phyloP scores from a whole-genome alignment of 352 stramenopile genomes.

The Elongisporangium anandrum region DNA sequence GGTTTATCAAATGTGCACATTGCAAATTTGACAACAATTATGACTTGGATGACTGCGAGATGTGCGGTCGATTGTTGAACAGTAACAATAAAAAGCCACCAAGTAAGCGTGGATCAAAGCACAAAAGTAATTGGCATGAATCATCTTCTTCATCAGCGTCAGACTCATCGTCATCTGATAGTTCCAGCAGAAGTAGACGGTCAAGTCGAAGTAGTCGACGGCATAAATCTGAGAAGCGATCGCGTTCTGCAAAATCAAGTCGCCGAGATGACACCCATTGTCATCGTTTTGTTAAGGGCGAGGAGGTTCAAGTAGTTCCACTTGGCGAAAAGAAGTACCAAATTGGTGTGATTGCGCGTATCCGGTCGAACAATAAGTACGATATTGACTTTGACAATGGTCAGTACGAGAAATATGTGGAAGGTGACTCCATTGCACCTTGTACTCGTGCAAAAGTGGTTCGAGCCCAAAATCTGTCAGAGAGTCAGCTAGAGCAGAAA shows the following conservation, averaged over 20 bases:
- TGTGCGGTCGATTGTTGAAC: conserved; percentile 46
- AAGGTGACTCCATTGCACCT: conserved; percentile 35
- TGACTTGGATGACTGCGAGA: conserved; percentile 62
- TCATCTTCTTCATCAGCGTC: conserved; percentile 25
- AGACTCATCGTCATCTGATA: conserved; percentile 14
- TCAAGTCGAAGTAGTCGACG: conserved; percentile 23
- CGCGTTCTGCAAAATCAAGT: conserved; percentile 14
- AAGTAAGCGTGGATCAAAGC: conserved; percentile 6
- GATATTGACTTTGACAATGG: conserved; percentile 69
- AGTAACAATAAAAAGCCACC: conserved; percentile 24
- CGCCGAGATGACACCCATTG: conserved; percentile 19
- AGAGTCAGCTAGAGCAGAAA: conserved; percentile 6
- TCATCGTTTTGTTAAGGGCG: conserved; percentile 38
- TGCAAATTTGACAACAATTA: conserved; percentile 81
- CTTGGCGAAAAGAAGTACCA: conserved; percentile 39
- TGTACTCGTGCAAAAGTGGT: conserved; percentile 35
- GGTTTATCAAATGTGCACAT: conserved; percentile 52
- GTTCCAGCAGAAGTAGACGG: conserved; percentile 13
- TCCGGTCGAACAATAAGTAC: conserved; percentile 49
- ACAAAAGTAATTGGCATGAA: conserved; percentile 29
- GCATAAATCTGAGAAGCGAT: conserved; percentile 22
- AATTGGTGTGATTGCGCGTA: conserved; percentile 43
- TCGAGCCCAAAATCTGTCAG: conserved; percentile 13
- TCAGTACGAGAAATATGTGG: conserved; percentile 48
- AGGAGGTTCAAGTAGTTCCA: conserved; percentile 62